Evolutionary conservation across 768 basidiomycete species (phyloP).

Genomic region (Amanita brunnescens): DNA sequence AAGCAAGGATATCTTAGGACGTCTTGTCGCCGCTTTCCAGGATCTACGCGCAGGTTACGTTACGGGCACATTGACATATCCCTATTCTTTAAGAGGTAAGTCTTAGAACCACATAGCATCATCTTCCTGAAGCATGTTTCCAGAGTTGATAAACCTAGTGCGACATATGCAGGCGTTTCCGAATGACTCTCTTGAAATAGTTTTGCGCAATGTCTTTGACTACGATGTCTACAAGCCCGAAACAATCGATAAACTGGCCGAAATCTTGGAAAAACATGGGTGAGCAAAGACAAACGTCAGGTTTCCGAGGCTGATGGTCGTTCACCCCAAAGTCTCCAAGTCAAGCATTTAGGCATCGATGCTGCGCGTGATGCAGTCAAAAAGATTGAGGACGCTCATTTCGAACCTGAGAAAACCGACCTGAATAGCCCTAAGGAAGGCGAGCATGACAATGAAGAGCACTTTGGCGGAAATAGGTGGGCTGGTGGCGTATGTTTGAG

Average conservation of each 20-base stretch:
- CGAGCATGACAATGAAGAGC: slow-evolving; percentile 52
- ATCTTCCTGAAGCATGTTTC: neutral
- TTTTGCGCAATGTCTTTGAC: slow-evolving; percentile 59
- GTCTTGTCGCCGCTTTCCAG: slow-evolving; percentile 57
- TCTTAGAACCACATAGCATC: no score
- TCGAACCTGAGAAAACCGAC: slow-evolving; percentile 44
- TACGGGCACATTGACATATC: slow-evolving; percentile 48
- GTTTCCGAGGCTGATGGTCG: neutral
- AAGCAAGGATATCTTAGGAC: slow-evolving; percentile 39
- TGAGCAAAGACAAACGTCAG: slow-evolving; percentile 17
- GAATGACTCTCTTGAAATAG: slow-evolving; percentile 45
- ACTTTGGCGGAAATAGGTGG: slow-evolving; percentile 55
- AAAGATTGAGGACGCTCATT: slow-evolving; percentile 46
- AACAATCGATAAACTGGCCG: slow-evolving; percentile 50
- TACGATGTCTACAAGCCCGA: slow-evolving; percentile 63
- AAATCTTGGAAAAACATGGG: slow-evolving; percentile 56
- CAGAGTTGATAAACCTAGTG: slow-evolving; percentile 60
- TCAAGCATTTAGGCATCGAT: slow-evolving; percentile 45
- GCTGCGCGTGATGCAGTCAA: slow-evolving; percentile 46
- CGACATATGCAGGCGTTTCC: slow-evolving; percentile 57
- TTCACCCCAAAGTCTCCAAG: slow-evolving; percentile 32
- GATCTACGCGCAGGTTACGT: slow-evolving; percentile 54
- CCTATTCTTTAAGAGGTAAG: slow-evolving; percentile 57
- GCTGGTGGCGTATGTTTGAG: slow-evolving; percentile 47
- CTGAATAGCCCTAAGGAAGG: slow-evolving; percentile 53